phyloP scores from a whole-genome alignment of 306 rosid species.

The Castanospermum australe region DNA sequence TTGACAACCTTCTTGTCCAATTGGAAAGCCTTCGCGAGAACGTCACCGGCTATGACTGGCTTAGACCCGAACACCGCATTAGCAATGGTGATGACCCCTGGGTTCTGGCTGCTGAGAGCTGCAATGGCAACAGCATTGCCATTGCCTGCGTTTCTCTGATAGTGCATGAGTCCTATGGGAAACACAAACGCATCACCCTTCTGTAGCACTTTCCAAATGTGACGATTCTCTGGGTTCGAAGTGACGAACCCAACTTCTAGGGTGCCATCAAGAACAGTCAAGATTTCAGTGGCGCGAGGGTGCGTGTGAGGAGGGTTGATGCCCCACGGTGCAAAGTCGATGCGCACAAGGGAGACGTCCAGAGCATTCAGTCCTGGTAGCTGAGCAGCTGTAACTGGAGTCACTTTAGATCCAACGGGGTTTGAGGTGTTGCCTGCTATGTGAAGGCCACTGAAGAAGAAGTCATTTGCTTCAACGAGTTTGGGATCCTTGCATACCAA shows the following conservation, averaged over 20 bases:
- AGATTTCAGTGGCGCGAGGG: conserved; percentile 42
- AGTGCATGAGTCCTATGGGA: conserved; percentile 40
- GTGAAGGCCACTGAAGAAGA: conserved; percentile 35
- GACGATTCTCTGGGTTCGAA: conserved; percentile 42
- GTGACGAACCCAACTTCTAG: conserved; percentile 46
- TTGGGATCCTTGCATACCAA: conserved; percentile 41
- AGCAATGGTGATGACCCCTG: conserved; percentile 36
- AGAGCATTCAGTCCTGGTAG: conserved; percentile 40
- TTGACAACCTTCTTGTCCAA: not conserved
- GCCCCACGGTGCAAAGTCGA: conserved; percentile 41
- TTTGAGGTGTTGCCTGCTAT: conserved; percentile 41
- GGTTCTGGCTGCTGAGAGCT: conserved; percentile 41
- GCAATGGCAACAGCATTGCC: conserved; percentile 36
- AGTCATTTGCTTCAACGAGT: conserved; percentile 28
- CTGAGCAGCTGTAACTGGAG: conserved; percentile 35
- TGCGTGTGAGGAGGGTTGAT: conserved; percentile 48
- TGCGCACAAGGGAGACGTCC: conserved; percentile 26
- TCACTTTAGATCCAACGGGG: conserved; percentile 27
- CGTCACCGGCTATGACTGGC: not conserved
- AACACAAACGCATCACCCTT: conserved; percentile 50
- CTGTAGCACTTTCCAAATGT: conserved; percentile 17
- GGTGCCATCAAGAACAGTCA: conserved; percentile 31
- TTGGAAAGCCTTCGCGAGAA: conserved; percentile 31
- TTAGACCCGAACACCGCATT: conserved; percentile 45
- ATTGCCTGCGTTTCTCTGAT: conserved; percentile 35